Base-by-base conservation (phyloP, 148 eudicot species). In the Rhododendron griersonianum region DNA sequence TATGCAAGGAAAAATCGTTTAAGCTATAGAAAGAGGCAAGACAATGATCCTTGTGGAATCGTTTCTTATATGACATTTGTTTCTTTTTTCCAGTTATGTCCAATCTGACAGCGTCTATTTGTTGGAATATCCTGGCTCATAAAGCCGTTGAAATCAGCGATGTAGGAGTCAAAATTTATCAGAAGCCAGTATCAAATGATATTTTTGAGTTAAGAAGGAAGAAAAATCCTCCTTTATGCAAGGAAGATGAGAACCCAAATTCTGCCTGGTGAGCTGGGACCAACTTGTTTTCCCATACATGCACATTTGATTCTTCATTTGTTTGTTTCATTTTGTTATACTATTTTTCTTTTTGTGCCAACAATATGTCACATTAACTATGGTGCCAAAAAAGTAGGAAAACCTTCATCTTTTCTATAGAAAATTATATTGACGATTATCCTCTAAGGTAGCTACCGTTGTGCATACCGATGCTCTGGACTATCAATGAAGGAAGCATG, bases 81-180 rank as follows among this genome's bases (percentile, higher is more conserved):
- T 81, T 86, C 51, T 87, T 80, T 86, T 88, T 88, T 84, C 76
- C 96, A 97, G 99, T 93, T 80, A 92, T 95, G 95, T 87, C 95
- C 80, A 88, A 80, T 74, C 86, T 94, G 85, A 97, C 92, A 21
- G 91, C 98, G 85, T 93, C 98, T 41, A 89, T 97, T 47, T 95
- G 99, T 87, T 97, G 98, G 99, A 97, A 95, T 90, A 92, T 95
- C 87, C 88, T 97, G 90, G 96, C 95, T 90, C 95, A 97, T 88
- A 97, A 93, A 91, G 88, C 93, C 35, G 98, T 95, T 91, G 99
- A 97, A 83, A 90, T 89, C 82, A 94, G 95, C 80, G 99, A 97
- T 78, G 90, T 95, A 44, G 91, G 94, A 51, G 90, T 95, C 83
- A 95, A 94, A 91, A 93, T 97, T 73, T 95, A 95, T 91, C 96